Base-by-base conservation (phyloP, 1,139 yeast species). In the Lodderomyces elongisporus region DNA sequence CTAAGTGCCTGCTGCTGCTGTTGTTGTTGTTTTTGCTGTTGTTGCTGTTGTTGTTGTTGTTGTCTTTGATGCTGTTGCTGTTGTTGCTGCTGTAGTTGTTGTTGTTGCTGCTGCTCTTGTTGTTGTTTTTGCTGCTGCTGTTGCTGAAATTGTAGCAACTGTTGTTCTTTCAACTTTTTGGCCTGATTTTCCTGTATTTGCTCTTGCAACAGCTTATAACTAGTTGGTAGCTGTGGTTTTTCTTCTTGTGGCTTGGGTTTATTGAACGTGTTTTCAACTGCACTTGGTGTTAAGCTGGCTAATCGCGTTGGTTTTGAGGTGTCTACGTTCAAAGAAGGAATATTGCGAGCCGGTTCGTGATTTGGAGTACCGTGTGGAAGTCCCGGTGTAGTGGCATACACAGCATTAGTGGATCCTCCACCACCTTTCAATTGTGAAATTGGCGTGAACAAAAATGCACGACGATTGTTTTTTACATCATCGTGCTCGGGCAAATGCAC, bases 401-500 rank as follows among this genome's bases (percentile, higher is more conserved):
- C 51, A 8, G 59, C 51, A 41, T 47, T 51, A 20, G 58, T 51
- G 17, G 55, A 50, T 16, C 61, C 61, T 15, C 60, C 60, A 9
- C 62, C 62, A 33, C 60, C 60, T 43, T 68, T 68, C 46, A 68
- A 52, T 49, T 68, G 74, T 32, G 71, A 66, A 27, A 68, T 61
- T 10, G 74, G 74, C 5, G 73, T 66, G 51, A 67, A 67, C 31
- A 69, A 49, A 44, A 55, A 67, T 1, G 74, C 73, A 29, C 55
- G 54, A 30, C 74, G 55, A 5, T 61, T 62, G 12, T 59, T 45
- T 20, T 50, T 46, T 22, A 49, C 47, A 62, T 82, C 70, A 64
- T 84, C 75, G 49, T 79, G 75, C 56, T 85, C 67, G 37, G 82
- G 63, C 52, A 77, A 65, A 14, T 78, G 67, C 2, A 74, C 60